phyloP scores from a whole-genome alignment of 1,284 basidiomycete species.

The Fomitopsis schrenkii region DNA sequence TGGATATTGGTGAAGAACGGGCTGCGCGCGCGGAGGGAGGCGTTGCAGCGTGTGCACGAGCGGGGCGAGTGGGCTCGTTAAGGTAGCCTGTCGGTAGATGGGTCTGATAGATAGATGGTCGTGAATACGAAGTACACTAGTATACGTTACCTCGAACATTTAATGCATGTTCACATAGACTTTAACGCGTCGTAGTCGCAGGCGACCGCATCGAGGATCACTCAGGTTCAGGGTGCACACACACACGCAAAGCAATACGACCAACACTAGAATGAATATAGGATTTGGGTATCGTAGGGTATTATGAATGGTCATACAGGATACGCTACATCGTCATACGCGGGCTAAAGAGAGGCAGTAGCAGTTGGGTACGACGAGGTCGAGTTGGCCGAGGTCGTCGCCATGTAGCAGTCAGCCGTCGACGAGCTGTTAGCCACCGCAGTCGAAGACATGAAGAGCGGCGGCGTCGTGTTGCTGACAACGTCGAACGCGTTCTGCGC shows the following conservation, averaged over 20 bases:
- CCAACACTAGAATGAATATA: neutral
- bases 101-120: neutral
- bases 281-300: neutral
- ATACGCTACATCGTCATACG: neutral
- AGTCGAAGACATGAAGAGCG: slow-evolving; percentile 1
- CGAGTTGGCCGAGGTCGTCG: neutral
- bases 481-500: neutral
- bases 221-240: neutral
- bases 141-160: neutral
- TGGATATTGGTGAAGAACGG: slow-evolving; percentile 6
- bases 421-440: neutral
- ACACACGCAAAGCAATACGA: neutral
- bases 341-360: neutral
- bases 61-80: neutral
- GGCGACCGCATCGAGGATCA: no score
- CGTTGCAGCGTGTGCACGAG: neutral
- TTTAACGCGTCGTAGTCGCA: no score
- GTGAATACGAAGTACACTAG: neutral
- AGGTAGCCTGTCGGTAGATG: neutral
- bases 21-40: slow-evolving; percentile 1
- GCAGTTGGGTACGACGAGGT: neutral
- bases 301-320: neutral
- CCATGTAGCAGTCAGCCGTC: neutral
- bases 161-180: neutral
- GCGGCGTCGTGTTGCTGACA: neutral